A percentile compares a stretch with the other conserved stretches of the same genome.
Evolutionary conservation across 164 flowering plant genomes (phyloP).

Genomic region (Chloranthus sessilifolius): DNA sequence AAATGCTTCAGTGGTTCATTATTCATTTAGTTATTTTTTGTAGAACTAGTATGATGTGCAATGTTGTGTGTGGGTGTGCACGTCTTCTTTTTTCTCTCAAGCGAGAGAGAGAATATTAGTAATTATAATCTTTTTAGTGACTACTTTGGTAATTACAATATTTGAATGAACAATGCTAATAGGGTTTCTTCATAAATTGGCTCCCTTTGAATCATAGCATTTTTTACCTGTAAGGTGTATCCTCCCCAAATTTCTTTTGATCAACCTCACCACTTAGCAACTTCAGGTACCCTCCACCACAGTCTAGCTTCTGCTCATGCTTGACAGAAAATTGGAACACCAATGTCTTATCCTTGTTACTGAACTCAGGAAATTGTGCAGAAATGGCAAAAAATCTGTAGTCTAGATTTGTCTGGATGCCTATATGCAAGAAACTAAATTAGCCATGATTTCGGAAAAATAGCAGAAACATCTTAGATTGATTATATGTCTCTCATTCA

Average conservation of each 20-base stretch:
- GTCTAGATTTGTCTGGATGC: slow-evolving; percentile 30
- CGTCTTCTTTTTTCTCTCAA: no score
- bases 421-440: slow-evolving; percentile 8
- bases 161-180: no score
- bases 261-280: slow-evolving; percentile 31
- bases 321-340: slow-evolving; percentile 37
- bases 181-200: not conserved
- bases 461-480: no score
- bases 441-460: no score
- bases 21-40: no score
- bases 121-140: no score
- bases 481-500: no score
- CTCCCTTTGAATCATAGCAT: not conserved
- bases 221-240: slow-evolving; percentile 39
- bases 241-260: slow-evolving; percentile 43
- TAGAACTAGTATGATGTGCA: no score
- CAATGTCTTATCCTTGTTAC: slow-evolving; percentile 33
- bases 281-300: slow-evolving; percentile 46
- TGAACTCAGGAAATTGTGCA: slow-evolving; percentile 32
- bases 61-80: no score
- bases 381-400: slow-evolving; percentile 31
- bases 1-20: no score
- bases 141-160: no score
- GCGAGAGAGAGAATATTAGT: no score
- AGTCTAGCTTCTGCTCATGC: slow-evolving; percentile 38